Base-by-base conservation (phyloP, 2,329 filamentous ascomycete species). In the Lasiodiplodia sp. region DNA sequence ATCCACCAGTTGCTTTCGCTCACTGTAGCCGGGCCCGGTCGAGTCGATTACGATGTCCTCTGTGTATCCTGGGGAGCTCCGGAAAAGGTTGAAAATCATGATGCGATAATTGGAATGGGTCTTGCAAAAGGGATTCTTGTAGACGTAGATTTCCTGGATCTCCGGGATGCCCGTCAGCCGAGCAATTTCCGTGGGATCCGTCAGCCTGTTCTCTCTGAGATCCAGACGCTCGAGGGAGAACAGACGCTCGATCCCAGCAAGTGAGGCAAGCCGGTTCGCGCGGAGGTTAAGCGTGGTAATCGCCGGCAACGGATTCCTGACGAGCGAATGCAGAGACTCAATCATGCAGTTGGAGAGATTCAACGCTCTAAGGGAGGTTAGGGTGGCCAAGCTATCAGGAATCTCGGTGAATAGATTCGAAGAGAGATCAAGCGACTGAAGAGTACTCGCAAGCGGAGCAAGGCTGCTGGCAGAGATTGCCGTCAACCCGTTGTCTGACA, bases 341-440 rank as follows among this genome's bases (percentile, higher is more conserved):
- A 99, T 98, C 94, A 98, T 97, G 85, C 95, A 98, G 75, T 97
- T 92, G 4, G 95, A 97, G 31, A 99, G 85, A 75, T 99, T 98
- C 66, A 99, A 83, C 28, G 96, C 94, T 71, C 94, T 90, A n/a
- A 99, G 86, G 34, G 93, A 91, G 23, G 93, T 94, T 69, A 99
- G 84, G 11, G 89, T 92, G 14, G 94, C 91, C 68, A 99, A 83
- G 74, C 92, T 96, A 78, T 98, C 96, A 0, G 96, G 96, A 66
- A 98, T 91, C 78, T 97, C 92, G n/a, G 89, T 90, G 79, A 99
- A 97, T 38, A 97, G 88, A 76, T 99, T 99, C 63, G 89, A 90
- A 0, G 96, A 98, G 57, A 99, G 84, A 78, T 99, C 96, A 66
- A 99, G 86, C 0, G 96, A 98, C 76, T 95, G 92, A 34, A 99